A percentile compares a stretch with the other conserved stretches of the same genome.
Evolutionary conservation across 2,329 filamentous ascomycete species (phyloP).

Genomic region (Fusarium sublunatum): DNA sequence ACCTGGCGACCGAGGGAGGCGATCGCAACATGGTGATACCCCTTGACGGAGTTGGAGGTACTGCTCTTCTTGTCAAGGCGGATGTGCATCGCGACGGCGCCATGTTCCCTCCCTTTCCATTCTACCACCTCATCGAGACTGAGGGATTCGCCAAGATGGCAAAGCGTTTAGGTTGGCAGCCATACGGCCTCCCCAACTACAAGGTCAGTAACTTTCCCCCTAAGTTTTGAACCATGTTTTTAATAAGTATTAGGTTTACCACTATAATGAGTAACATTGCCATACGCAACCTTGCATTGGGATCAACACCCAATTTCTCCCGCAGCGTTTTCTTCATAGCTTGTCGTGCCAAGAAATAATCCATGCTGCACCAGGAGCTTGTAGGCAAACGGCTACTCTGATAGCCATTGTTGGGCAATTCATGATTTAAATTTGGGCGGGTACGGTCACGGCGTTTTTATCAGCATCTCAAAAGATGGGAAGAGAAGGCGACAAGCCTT

Average conservation of each 20-base stretch:
- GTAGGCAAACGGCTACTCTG: slow-evolving; percentile 7
- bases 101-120: slow-evolving; percentile 97
- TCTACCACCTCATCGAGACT: slow-evolving; percentile 97
- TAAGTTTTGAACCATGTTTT: neutral
- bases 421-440: slow-evolving; percentile 37
- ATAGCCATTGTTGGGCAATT: slow-evolving; percentile 22
- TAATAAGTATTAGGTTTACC: slow-evolving; percentile 73
- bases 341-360: slow-evolving; percentile 26
- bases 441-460: slow-evolving; percentile 43
- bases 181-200: slow-evolving; percentile 94
- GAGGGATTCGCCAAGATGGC: slow-evolving; percentile 99
- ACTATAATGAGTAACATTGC: slow-evolving; percentile 82
- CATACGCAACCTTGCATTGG: slow-evolving; percentile 4
- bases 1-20: slow-evolving; percentile 71
- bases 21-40: slow-evolving; percentile 73
- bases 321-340: slow-evolving; percentile 27
- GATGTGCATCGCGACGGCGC: slow-evolving; percentile 97
- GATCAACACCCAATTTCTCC: slow-evolving; percentile 16
- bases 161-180: slow-evolving; percentile 83
- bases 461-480: slow-evolving; percentile 18
- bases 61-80: slow-evolving; percentile 91
- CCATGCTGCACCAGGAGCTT: slow-evolving; percentile 9
- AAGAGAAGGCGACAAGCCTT: slow-evolving; percentile 13
- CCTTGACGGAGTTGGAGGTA: slow-evolving; percentile 93
- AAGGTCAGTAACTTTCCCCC: slow-evolving; percentile 70